A percentile compares a stretch with the other conserved stretches of the same genome.
phyloP scores from a whole-genome alignment of 2,329 filamentous ascomycete genomes.

The Aspergillus hortae region DNA sequence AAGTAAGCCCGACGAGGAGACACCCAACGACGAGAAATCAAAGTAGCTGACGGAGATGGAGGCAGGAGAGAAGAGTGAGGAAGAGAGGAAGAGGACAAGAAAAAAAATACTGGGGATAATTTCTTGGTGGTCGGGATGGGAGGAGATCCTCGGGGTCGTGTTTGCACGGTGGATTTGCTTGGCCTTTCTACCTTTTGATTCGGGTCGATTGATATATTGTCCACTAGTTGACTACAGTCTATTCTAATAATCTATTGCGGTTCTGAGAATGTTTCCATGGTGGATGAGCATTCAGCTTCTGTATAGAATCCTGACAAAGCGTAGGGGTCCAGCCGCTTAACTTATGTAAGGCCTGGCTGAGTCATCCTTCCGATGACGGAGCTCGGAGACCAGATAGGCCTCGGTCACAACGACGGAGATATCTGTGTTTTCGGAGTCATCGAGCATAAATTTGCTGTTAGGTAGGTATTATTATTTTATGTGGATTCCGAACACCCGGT shows the following conservation, averaged over 20 bases:
- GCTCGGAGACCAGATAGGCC: not conserved
- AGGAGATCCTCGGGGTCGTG: not conserved
- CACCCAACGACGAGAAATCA: not conserved
- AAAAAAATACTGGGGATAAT: conserved; percentile 6
- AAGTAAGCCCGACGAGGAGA: not conserved
- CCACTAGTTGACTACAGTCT: no score
- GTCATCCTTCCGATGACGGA: conserved; percentile 24
- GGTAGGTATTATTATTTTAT: no score
- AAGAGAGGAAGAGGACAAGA: conserved; percentile 1
- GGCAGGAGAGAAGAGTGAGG: not conserved
- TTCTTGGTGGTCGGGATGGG: not conserved
- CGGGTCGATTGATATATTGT: no score
- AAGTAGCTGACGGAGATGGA: not conserved
- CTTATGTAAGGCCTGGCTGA: conserved; percentile 6
- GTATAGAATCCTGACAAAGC: not conserved
- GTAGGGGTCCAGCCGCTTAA: not conserved
- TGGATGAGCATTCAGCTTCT: no score
- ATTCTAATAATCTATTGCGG: no score
- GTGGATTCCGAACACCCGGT: no score
- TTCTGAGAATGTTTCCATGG: no score
- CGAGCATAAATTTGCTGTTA: no score
- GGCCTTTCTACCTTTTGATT: no score
- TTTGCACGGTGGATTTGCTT: no score
- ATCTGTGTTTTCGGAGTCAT: no score
- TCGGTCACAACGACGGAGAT: not conserved